phyloP scores from a whole-genome alignment of 768 basidiomycete species.

The Amanita rubescens region DNA sequence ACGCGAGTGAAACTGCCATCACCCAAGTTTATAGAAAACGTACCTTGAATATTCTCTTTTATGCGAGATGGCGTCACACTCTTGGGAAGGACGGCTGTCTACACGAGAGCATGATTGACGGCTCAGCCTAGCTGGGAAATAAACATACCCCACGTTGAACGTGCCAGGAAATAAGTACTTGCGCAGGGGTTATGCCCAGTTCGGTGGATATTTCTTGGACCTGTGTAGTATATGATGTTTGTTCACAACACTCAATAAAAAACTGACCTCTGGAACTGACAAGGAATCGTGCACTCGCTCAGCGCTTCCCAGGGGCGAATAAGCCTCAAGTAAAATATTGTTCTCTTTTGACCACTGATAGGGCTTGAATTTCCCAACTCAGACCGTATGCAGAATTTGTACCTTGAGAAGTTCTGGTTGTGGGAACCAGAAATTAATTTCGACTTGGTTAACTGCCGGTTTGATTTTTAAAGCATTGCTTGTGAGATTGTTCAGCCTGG shows the following conservation, averaged over 20 bases:
- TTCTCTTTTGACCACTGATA: slow-evolving; percentile 61
- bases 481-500: slow-evolving; percentile 52
- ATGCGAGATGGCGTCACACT: slow-evolving; percentile 65
- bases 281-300: slow-evolving; percentile 52
- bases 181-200: slow-evolving; percentile 66
- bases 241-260: neutral
- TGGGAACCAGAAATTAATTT: slow-evolving; percentile 71
- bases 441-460: slow-evolving; percentile 73
- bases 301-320: slow-evolving; percentile 66
- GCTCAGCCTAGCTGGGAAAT: neutral
- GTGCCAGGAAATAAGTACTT: slow-evolving; percentile 71
- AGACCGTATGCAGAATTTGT: neutral
- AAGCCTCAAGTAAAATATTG: slow-evolving; percentile 61
- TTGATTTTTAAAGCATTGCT: slow-evolving; percentile 51
- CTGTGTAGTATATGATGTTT: slow-evolving; percentile 15
- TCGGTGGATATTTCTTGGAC: slow-evolving; percentile 52
- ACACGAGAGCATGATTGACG: neutral
- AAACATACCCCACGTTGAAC: slow-evolving; percentile 62
- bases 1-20: slow-evolving; percentile 21
- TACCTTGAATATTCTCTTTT: slow-evolving; percentile 62
- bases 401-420: slow-evolving; percentile 71
- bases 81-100: slow-evolving; percentile 73
- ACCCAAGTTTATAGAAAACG: slow-evolving; percentile 9
- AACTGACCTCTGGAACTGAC: slow-evolving; percentile 43
- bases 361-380: too few relatives aligned